Base-by-base conservation (phyloP, 75 land plant species). In the Pinus albicaulis region DNA sequence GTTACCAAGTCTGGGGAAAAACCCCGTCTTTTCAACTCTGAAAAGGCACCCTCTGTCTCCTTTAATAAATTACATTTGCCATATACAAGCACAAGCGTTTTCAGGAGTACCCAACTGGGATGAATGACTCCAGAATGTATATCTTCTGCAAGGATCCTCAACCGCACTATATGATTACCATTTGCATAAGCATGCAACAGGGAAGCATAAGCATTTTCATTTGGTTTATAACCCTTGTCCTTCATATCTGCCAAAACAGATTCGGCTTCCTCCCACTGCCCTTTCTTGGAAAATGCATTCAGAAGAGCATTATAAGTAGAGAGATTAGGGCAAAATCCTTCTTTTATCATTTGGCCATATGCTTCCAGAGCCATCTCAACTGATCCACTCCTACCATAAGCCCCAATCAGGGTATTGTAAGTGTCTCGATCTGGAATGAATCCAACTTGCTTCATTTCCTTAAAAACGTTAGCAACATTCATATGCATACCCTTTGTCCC, bases 381-480 rank as follows among this genome's bases (percentile, higher is more conserved):
- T 5, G 86, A 88, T 15, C 98, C 99, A 76, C 93, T 94, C n/a
- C 98, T 83, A 14, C 99, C 99, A 80, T 96, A 96, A 0, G 91
- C 94, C 57, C 87, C 80, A 63, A 96, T 96, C 74, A 96, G 77
- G 62, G 92, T 90, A 60, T 96, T 92, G 79, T 92, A 96, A 12
- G 99, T 96, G 55, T 87, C 91, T 75, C 86, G 79, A 59, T 82
- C 91, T 25, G 99, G 97, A 56, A 86, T 84, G 70, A 86, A 82
- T 7, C 99, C 98, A 72, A 86, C 85, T 65, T 73, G 81, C 80
- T 83, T 90, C 99, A 96, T 96, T 74, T 90, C 93, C 23, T 61
- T 77, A 58, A 90, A 92, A 8, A 96, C 92, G 20, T 55, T 76
- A 65, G 62, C 83, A 61, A 95, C 90, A 69, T 83, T 82, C 56